Evolutionary conservation across 805 yeast species (phyloP), one percentile per base, ranked within the genome.

Genomic region (Myxozyma nipponensis): DNA sequence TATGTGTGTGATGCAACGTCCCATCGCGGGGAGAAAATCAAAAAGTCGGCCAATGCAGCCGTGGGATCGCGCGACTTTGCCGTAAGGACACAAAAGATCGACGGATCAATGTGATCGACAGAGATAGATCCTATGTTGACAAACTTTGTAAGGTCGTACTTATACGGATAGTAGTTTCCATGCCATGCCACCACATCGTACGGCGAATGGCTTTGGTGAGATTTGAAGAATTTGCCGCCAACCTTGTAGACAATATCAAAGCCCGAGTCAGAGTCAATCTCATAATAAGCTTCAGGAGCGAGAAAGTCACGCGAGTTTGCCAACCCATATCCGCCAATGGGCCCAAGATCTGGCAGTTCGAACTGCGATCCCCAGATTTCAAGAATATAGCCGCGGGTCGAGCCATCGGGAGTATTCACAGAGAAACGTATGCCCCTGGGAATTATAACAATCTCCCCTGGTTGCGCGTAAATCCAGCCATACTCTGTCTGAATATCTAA

Each of bases 321-420:
- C 5, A 63, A 48, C n/a, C 66, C 58, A 42, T 63, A 59, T 23
- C 62, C 55, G 10, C 66, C 66, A 45, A 63, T 62, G 18, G 66
- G 66, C 1, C 66, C 66, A 38, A 62, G 44, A 32, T 63, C 66
- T 10, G 66, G 66, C 6, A 63, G 54, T 28, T 63, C 64, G 42
- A 62, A 63, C 44, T 60, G 64, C 28, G 58, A 57, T 17, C 53
- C 53, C 48, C 50, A 63, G 26, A 63, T 49, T 50, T 63, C 66
- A 39, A 62, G 59, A 23, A 62, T 54, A 43, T 63, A 63, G 1
- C 66, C 66, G 19, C 59, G 36, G 36, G 50, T 39, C 5, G 39
- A 26, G 5, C 49, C 37, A 13, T 32, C 34, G 10, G 42, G n/a
- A n/a, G n/a, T n/a, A n/a, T n/a, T n/a, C n/a, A n/a, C n/a, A n/a